Percentiles rank a stretch among this genome's conserved stretches.
phyloP scores from a whole-genome alignment of 441 rosid species.

The Bocquillonia castaneifolia region DNA sequence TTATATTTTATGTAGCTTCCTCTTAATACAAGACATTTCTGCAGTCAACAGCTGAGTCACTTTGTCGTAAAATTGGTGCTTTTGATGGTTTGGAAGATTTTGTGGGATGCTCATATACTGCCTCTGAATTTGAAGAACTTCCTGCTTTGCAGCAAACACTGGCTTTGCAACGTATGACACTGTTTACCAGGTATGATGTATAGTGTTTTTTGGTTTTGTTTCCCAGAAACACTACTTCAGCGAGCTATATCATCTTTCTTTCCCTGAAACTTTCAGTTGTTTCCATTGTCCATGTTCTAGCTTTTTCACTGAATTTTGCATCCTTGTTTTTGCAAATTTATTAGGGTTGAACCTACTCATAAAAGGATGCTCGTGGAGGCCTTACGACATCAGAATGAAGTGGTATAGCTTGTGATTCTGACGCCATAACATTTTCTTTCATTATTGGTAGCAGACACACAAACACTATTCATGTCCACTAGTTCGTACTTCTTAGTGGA shows the following conservation, averaged over 20 bases:
- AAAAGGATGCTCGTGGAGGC: conserved; percentile 99
- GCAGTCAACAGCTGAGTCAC: conserved; percentile 98
- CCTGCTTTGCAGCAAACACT: conserved; percentile 79
- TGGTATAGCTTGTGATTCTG: conserved; percentile 46
- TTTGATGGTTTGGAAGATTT: conserved; percentile 84
- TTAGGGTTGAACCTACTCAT: conserved; percentile 96
- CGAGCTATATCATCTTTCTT: background rate
- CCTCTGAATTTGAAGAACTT: conserved; percentile 93
- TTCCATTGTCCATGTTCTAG: no score
- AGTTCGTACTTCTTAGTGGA: background rate
- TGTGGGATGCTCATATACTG: conserved; percentile 76
- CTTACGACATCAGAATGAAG: conserved; percentile 94
- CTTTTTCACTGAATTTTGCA: conserved; percentile 20
- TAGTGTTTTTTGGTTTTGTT: conserved; percentile 10
- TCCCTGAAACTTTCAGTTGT: background rate
- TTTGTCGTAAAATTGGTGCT: conserved; percentile 93
- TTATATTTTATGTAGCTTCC: conserved; percentile 19
- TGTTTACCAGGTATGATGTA: conserved; percentile 66
- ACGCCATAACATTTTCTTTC: background rate
- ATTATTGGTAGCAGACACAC: background rate
- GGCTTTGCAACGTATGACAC: conserved; percentile 86
- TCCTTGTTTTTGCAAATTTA: conserved; percentile 22
- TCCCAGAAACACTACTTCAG: background rate
- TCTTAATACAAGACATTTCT: conserved; percentile 30
- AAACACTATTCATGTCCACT: background rate